These are phyloP conservation scores for Sclerotinia nivalis DNA, from an alignment of 2,329 filamentous ascomycete species.

Conservation along the genomic window DNA sequence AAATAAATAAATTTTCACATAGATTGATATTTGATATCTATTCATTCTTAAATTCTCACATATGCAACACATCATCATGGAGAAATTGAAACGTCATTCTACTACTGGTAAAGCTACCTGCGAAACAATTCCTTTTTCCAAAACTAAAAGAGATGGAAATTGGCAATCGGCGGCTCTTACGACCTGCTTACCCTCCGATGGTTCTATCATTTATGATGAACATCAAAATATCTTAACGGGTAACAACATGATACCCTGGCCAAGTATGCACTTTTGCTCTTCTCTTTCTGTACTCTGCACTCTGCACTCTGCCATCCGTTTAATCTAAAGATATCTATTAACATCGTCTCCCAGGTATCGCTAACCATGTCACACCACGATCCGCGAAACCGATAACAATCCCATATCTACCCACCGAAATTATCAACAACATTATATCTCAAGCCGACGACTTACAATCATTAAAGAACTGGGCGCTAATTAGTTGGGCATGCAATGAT, in stretches of 20 bases:
- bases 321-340: background rate
- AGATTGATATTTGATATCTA: background rate
- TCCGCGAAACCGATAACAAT: slow-evolving; percentile 18
- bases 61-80: background rate
- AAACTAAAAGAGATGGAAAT: slow-evolving; percentile 19
- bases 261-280: background rate
- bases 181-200: slow-evolving; percentile 10
- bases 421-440: slow-evolving; percentile 21
- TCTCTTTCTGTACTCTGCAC: background rate
- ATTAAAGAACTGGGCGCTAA: slow-evolving; percentile 23
- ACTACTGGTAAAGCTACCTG: slow-evolving; percentile 18
- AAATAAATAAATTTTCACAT: too few relatives aligned
- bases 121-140: slow-evolving; percentile 8
- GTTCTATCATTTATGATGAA: slow-evolving; percentile 19
- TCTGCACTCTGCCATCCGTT: background rate
- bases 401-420: slow-evolving; percentile 20
- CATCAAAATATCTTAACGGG: slow-evolving; percentile 10
- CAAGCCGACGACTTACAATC: slow-evolving; percentile 22
- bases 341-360: slow-evolving; percentile 5
- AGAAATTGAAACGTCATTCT: slow-evolving; percentile 9
- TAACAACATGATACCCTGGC: slow-evolving; percentile 10
- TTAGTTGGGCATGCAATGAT: slow-evolving; percentile 16
- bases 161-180: slow-evolving; percentile 20
- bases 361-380: slow-evolving; percentile 12
- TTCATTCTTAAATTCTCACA: background rate